phyloP scores from a whole-genome alignment of 495 filamentous ascomycete species.

The Hamigera avellanea region DNA sequence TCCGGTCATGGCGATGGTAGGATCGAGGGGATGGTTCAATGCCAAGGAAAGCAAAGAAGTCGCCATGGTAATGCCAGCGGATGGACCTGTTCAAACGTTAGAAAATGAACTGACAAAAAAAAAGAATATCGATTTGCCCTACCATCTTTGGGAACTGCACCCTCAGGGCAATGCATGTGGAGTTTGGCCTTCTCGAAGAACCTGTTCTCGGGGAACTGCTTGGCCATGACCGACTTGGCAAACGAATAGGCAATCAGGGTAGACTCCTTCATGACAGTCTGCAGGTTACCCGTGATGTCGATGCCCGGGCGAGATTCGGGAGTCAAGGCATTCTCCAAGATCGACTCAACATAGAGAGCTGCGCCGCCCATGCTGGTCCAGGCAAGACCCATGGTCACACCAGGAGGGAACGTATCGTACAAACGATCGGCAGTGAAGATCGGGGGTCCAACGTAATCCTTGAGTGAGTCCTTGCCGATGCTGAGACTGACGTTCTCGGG shows the following conservation, averaged over 20 bases:
- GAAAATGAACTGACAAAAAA: slow-evolving; percentile 1
- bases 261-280: slow-evolving; percentile 97
- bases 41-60: slow-evolving; percentile 80
- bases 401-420: slow-evolving; percentile 90
- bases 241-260: slow-evolving; percentile 91
- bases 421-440: slow-evolving; percentile 92
- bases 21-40: slow-evolving; percentile 63
- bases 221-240: slow-evolving; percentile 78
- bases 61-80: slow-evolving; percentile 95
- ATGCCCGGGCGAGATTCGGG: slow-evolving; percentile 62
- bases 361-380: slow-evolving; percentile 98
- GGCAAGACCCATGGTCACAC: slow-evolving; percentile 96
- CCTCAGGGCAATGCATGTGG: slow-evolving; percentile 95
- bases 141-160: slow-evolving; percentile 92
- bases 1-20: slow-evolving; percentile 94
- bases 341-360: slow-evolving; percentile 93
- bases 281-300: slow-evolving; percentile 87
- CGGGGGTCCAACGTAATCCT: slow-evolving; percentile 95
- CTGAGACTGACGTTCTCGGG: slow-evolving; percentile 77
- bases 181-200: slow-evolving; percentile 96
- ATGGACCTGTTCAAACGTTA: slow-evolving; percentile 45
- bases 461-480: slow-evolving; percentile 83
- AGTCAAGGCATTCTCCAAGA: slow-evolving; percentile 71
- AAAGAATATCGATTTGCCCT: slow-evolving; percentile 12
- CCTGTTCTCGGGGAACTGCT: slow-evolving; percentile 71